phyloP scores from a whole-genome alignment of 2,329 filamentous ascomycete species.

The Colletotrichum echinochloae region DNA sequence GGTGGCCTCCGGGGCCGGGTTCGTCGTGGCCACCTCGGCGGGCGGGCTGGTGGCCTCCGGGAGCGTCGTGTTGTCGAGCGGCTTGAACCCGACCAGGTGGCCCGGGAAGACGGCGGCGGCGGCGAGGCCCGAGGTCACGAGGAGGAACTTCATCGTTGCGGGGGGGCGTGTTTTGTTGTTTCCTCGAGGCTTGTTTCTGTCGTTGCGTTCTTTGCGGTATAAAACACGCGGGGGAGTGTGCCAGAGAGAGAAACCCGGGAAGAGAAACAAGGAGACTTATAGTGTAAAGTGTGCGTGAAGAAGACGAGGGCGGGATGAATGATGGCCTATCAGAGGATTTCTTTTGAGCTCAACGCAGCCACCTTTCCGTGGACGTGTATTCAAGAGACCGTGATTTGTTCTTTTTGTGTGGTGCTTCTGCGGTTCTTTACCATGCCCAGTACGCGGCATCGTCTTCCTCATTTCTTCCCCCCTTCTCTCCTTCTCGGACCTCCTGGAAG shows the following conservation, averaged over 20 bases:
- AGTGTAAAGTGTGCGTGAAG: neutral
- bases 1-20: no score
- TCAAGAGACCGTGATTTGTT: neutral
- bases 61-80: neutral
- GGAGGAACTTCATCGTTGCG: conserved; percentile 29
- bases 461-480: neutral
- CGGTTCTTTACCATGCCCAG: conserved; percentile 17
- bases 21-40: no score
- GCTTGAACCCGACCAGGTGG: neutral
- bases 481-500: neutral
- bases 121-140: conserved; percentile 43
- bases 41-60: no score
- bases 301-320: conserved; percentile 2
- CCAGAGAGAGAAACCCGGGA: no score
- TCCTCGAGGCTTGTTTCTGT: neutral
- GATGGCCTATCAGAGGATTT: conserved; percentile 12
- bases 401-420: neutral
- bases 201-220: conserved; percentile 6
- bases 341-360: neutral
- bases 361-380: neutral
- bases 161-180: neutral
- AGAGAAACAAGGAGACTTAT: no score
- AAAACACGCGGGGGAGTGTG: conserved; percentile 19
- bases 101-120: conserved; percentile 39
- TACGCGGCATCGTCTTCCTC: conserved; percentile 15